These are phyloP conservation scores for Panicum virgatum DNA, from an alignment of 202 grass and related monocot species.

Conservation along the genomic window DNA sequence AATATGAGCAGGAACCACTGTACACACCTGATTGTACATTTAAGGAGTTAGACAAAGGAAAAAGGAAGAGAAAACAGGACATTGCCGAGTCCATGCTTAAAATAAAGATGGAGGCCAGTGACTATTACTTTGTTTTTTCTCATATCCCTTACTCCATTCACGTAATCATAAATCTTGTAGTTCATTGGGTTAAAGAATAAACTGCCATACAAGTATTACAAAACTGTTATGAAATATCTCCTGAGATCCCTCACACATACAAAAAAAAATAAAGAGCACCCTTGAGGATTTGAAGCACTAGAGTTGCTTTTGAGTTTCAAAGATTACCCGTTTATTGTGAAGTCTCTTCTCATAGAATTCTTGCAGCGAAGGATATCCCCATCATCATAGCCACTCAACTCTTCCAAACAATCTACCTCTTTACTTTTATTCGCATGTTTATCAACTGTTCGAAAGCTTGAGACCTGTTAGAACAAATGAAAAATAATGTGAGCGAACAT, in stretches of 20 bases:
- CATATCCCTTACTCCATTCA: conserved; percentile 84
- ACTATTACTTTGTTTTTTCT: conserved; percentile 65
- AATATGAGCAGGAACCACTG: conserved; percentile 70
- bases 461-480: conserved; percentile 56
- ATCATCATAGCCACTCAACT: conserved; percentile 41
- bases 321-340: conserved; percentile 82
- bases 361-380: conserved; percentile 79
- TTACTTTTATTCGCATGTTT: conserved; percentile 35
- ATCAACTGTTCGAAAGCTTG: conserved; percentile 61
- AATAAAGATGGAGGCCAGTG: conserved; percentile 35
- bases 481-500: conserved; percentile 18
- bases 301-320: conserved; percentile 6
- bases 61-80: conserved; percentile 27
- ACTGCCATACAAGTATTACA: conserved; percentile 45
- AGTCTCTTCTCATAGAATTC: conserved; percentile 81
- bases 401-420: conserved; percentile 36
- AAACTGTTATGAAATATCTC: conserved; percentile 41
- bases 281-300: conserved; percentile 13
- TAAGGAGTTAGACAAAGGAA: conserved; percentile 36
- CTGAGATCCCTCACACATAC: neutral
- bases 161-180: conserved; percentile 80
- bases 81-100: conserved; percentile 33
- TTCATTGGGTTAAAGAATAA: conserved; percentile 81
- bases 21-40: conserved; percentile 56
- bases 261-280: neutral